These are phyloP conservation scores for Beauveria bassiana DNA, from an alignment of 2,329 filamentous ascomycete genomes.

Conservation along the genomic window DNA sequence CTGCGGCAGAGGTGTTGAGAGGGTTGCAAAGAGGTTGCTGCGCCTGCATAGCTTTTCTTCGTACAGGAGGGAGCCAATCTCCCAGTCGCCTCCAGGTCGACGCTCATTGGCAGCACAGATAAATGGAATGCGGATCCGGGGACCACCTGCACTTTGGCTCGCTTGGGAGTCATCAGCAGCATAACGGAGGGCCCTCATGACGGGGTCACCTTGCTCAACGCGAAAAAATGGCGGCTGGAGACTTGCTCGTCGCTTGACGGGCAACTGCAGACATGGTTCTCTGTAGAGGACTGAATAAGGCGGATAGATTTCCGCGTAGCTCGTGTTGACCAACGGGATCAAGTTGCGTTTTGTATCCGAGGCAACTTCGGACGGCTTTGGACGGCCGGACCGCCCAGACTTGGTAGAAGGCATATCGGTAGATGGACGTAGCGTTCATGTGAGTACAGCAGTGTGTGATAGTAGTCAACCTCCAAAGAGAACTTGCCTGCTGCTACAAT, in stretches of 20 bases:
- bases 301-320: slow-evolving; percentile 47
- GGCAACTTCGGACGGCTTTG: slow-evolving; percentile 60
- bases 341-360: slow-evolving; percentile 64
- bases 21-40: slow-evolving; percentile 63
- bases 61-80: slow-evolving; percentile 45
- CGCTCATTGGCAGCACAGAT: slow-evolving; percentile 72
- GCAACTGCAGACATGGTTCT: slow-evolving; percentile 40
- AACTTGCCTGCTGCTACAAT: background rate
- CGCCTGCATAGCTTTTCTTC: slow-evolving; percentile 65
- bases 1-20: slow-evolving; percentile 52
- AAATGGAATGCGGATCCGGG: slow-evolving; percentile 47
- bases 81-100: slow-evolving; percentile 73
- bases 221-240: slow-evolving; percentile 38
- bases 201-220: slow-evolving; percentile 50
- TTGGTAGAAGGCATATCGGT: slow-evolving; percentile 25
- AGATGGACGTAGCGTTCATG: background rate
- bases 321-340: slow-evolving; percentile 55
- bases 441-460: background rate
- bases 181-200: slow-evolving; percentile 54
- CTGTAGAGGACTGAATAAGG: slow-evolving; percentile 52
- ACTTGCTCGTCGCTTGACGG: slow-evolving; percentile 27
- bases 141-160: slow-evolving; percentile 24
- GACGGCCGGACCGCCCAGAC: slow-evolving; percentile 31
- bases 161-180: slow-evolving; percentile 30
- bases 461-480: background rate